Percentiles rank a stretch among this genome's conserved stretches.
Conservation (phyloP, 345 rosid genomes). For the Citrus sp. region DNA sequence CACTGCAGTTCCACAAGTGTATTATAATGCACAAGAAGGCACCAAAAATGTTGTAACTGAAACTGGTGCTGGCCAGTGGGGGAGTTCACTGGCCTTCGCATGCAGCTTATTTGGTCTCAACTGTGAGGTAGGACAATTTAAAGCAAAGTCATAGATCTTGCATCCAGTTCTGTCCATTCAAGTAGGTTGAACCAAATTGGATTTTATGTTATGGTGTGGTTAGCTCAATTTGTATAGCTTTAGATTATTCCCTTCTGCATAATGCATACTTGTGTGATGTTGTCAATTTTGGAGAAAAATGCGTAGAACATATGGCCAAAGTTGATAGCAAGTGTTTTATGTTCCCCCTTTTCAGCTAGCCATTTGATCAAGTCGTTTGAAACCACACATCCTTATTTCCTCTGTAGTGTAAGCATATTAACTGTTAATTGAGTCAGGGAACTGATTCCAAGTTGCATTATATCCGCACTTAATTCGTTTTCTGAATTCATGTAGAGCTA, state of each 20-base stretch:
- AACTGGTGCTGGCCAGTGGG: constrained; percentile 99
- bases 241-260: neutral
- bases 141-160: neutral
- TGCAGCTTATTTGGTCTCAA: constrained; percentile 74
- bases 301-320: too few species aligned
- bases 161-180: neutral
- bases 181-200: neutral
- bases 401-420: too few species aligned
- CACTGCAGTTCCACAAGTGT: constrained; percentile 83
- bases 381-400: neutral
- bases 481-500: neutral
- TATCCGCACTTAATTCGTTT: too few species aligned
- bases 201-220: too few species aligned
- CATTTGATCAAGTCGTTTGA: neutral
- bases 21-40: constrained; percentile 76
- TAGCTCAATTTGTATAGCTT: neutral
- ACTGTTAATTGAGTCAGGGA: too few species aligned
- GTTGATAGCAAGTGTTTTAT: too few species aligned
- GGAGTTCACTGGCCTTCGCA: constrained; percentile 84
- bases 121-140: constrained; percentile 58
- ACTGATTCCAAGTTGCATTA: neutral
- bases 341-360: too few species aligned
- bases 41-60: constrained; percentile 79
- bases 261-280: too few species aligned
- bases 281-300: too few species aligned